These are phyloP conservation scores for Plectranthus barbatus DNA, from an alignment of 257 asterid species.

Conservation along the genomic window DNA sequence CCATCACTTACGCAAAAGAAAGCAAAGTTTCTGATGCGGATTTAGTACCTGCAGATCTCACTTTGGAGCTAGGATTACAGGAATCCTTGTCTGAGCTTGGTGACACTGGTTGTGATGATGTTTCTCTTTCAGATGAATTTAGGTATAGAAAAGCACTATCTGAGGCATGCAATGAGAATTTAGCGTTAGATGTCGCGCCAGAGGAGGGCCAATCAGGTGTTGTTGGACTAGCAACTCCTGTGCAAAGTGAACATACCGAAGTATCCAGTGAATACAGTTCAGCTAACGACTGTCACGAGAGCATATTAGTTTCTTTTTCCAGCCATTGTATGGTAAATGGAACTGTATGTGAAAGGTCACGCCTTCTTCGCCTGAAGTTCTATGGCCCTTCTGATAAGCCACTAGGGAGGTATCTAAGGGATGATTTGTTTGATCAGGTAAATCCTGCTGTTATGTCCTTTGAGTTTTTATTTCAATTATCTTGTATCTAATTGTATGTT, in stretches of 20 bases:
- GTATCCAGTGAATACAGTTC: constrained; percentile 38
- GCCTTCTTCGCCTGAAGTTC: constrained; percentile 68
- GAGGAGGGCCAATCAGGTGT: constrained; percentile 32
- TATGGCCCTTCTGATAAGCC: constrained; percentile 91
- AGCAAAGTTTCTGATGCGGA: constrained; percentile 16
- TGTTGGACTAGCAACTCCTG: constrained; percentile 27
- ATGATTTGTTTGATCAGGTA: constrained; percentile 87
- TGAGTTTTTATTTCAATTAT: background rate
- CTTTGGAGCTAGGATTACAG: constrained; percentile 43
- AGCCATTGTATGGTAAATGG: constrained; percentile 65
- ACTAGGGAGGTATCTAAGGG: constrained; percentile 77
- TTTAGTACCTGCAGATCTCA: constrained; percentile 28
- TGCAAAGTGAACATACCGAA: constrained; percentile 30
- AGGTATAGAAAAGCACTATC: constrained; percentile 27
- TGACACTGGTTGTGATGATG: constrained; percentile 18
- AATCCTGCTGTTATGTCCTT: background rate
- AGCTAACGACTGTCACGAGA: constrained; percentile 48
- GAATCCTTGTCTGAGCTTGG: constrained; percentile 42
- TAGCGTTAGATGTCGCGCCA: constrained; percentile 22
- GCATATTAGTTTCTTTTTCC: constrained; percentile 84
- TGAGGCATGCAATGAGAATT: constrained; percentile 30
- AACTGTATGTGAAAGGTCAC: constrained; percentile 76
- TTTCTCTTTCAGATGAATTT: constrained; percentile 29
- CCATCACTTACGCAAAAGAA: constrained; percentile 18
- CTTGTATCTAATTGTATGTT: constrained; percentile 3